Conservation (phyloP, 805 yeast genomes). For the Pichia cephalocereana region DNA sequence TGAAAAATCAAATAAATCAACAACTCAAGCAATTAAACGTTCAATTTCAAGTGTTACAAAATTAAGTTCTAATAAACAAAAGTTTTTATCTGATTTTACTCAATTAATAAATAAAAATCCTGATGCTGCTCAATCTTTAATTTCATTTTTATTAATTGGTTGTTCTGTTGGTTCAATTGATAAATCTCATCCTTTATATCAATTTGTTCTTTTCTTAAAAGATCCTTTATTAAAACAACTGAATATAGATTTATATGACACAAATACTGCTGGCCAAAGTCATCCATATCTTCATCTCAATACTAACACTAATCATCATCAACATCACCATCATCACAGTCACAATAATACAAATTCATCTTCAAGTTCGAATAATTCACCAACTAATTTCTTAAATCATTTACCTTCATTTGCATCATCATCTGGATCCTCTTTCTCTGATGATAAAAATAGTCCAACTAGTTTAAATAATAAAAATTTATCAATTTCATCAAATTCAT, state of each 20-base stretch:
- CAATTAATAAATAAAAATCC: conserved; percentile 18
- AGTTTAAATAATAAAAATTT: not conserved
- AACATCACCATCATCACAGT: too few relatives aligned
- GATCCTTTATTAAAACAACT: conserved; percentile 19
- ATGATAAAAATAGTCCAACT: not conserved
- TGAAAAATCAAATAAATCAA: conserved; percentile 15
- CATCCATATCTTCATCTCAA: too few relatives aligned
- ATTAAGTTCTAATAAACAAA: conserved; percentile 15
- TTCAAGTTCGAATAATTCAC: not conserved
- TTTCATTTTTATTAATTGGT: conserved; percentile 26
- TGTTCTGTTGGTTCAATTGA: conserved; percentile 20
- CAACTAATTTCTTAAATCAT: not conserved
- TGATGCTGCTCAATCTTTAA: conserved; percentile 23
- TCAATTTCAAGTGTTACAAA: conserved; percentile 13
- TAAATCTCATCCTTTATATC: conserved; percentile 21
- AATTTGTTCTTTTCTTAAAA: conserved; percentile 20
- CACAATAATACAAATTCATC: not conserved
- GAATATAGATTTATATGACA: conserved; percentile 20
- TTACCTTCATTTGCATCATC: not conserved
- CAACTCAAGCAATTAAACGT: conserved; percentile 17
- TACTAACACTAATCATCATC: too few relatives aligned
- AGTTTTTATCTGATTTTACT: conserved; percentile 18
- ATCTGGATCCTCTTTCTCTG: not conserved
- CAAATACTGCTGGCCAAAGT: too few relatives aligned
- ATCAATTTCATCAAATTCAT: not conserved